phyloP scores from a whole-genome alignment of 805 yeast genomes.

The Yarrowia hollandica region DNA sequence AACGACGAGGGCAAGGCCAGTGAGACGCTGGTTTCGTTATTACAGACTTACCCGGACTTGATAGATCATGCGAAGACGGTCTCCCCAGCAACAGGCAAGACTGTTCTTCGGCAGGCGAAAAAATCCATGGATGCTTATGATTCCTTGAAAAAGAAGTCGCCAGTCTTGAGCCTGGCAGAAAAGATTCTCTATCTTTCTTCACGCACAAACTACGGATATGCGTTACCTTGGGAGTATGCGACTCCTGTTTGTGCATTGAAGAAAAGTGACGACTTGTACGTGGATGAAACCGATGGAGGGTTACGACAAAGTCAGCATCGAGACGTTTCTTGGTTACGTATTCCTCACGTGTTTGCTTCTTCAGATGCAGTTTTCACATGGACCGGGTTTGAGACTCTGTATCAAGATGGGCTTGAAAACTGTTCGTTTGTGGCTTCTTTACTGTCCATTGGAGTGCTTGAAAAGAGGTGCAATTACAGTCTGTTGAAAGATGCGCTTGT shows the following conservation, averaged over 20 bases:
- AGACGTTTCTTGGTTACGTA: constrained; percentile 12
- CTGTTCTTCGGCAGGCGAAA: constrained; percentile 14
- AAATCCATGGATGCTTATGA: constrained; percentile 32
- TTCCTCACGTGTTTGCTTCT: constrained; percentile 7
- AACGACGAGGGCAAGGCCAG: constrained; percentile 5
- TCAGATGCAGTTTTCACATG: constrained; percentile 10
- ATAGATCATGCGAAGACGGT: not conserved
- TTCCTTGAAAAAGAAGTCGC: constrained; percentile 30
- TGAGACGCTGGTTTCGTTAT: not conserved
- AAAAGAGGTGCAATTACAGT: constrained; percentile 31
- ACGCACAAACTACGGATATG: constrained; percentile 36
- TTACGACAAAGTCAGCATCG: not conserved
- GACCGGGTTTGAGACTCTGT: constrained; percentile 28
- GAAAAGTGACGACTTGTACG: constrained; percentile 11
- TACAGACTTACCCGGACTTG: constrained; percentile 3
- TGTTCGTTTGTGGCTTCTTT: constrained; percentile 77
- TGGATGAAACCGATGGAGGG: constrained; percentile 7
- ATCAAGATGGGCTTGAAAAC: constrained; percentile 47
- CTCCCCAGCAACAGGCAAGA: constrained; percentile 5
- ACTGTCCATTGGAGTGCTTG: constrained; percentile 48
- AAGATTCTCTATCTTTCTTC: constrained; percentile 29
- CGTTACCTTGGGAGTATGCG: constrained; percentile 35
- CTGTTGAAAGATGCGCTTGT: constrained; percentile 32
- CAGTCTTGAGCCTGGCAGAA: constrained; percentile 32
- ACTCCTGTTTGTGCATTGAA: constrained; percentile 10